These are phyloP conservation scores for Metschnikowia matae DNA, from an alignment of 805 yeast genomes.

Conservation along the genomic window DNA sequence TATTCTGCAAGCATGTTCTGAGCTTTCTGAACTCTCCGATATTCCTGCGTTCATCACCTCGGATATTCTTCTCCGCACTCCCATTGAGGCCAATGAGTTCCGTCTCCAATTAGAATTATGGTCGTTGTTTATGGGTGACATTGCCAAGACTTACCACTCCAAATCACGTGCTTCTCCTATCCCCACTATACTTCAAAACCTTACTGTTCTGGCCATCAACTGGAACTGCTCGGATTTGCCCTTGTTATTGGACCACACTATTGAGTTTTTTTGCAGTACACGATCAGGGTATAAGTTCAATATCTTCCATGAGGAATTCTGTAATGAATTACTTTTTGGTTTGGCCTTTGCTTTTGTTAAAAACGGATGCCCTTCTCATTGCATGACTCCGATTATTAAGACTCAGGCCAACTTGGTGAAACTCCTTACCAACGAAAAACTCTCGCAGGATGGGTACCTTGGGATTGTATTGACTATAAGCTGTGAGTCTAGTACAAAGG, in stretches of 20 bases:
- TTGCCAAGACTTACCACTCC: slow-evolving; percentile 21
- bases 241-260: not conserved
- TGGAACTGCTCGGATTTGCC: slow-evolving; percentile 17
- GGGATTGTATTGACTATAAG: slow-evolving; percentile 34
- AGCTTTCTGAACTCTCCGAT: slow-evolving; percentile 23
- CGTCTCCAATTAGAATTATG: slow-evolving; percentile 36
- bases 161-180: slow-evolving; percentile 16
- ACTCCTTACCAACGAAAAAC: slow-evolving; percentile 16
- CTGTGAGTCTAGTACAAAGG: slow-evolving; percentile 22
- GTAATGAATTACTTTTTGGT: slow-evolving; percentile 21
- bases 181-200: slow-evolving; percentile 22
- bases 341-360: slow-evolving; percentile 20
- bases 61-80: slow-evolving; percentile 38
- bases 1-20: slow-evolving; percentile 30
- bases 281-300: slow-evolving; percentile 22
- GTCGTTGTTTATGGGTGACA: slow-evolving; percentile 23
- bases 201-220: slow-evolving; percentile 24
- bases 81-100: slow-evolving; percentile 28
- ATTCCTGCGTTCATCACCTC: slow-evolving; percentile 38
- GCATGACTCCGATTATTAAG: slow-evolving; percentile 16
- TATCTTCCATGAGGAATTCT: slow-evolving; percentile 10
- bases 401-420: slow-evolving; percentile 30
- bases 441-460: slow-evolving; percentile 32
- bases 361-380: slow-evolving; percentile 5
- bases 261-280: slow-evolving; percentile 17